phyloP scores from a whole-genome alignment of 768 basidiomycete genomes.

The Crucibulum laeve region DNA sequence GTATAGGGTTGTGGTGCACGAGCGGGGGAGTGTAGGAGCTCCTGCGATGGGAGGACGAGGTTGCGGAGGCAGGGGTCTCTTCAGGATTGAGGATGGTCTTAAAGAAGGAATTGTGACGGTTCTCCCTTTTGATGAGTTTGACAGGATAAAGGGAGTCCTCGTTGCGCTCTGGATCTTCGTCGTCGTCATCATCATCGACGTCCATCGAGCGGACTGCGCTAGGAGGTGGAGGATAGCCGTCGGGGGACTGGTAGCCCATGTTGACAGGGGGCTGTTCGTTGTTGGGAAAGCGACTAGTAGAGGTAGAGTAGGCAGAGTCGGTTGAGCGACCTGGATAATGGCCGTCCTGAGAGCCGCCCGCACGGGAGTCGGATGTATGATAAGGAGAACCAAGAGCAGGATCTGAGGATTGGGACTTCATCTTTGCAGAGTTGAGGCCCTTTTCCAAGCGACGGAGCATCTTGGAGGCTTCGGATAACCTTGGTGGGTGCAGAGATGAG shows the following conservation, averaged over 20 bases:
- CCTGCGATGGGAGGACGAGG: conserved; percentile 26
- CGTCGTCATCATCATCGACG: conserved; percentile 67
- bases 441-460: conserved; percentile 87
- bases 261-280: conserved; percentile 48
- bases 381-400: conserved; percentile 27
- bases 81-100: conserved; percentile 78
- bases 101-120: conserved; percentile 73
- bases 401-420: conserved; percentile 54
- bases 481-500: conserved; percentile 22
- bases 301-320: conserved; percentile 26
- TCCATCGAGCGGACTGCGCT: conserved; percentile 35
- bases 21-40: conserved; percentile 36
- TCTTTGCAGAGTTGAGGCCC: conserved; percentile 71
- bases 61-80: conserved; percentile 35
- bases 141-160: conserved; percentile 70
- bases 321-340: conserved; percentile 10
- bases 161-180: conserved; percentile 48
- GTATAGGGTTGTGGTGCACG: conserved; percentile 29
- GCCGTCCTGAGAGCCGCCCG: conserved; percentile 21
- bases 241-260: conserved; percentile 24
- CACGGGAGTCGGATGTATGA: conserved; percentile 26
- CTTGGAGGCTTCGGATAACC: conserved; percentile 85
- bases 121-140: conserved; percentile 69
- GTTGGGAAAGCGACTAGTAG: conserved; percentile 33
- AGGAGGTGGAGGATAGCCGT: conserved; percentile 28